These are phyloP conservation scores for Ceratocystis colombiana DNA, from an alignment of 2,329 filamentous ascomycete species.

Conservation along the genomic window DNA sequence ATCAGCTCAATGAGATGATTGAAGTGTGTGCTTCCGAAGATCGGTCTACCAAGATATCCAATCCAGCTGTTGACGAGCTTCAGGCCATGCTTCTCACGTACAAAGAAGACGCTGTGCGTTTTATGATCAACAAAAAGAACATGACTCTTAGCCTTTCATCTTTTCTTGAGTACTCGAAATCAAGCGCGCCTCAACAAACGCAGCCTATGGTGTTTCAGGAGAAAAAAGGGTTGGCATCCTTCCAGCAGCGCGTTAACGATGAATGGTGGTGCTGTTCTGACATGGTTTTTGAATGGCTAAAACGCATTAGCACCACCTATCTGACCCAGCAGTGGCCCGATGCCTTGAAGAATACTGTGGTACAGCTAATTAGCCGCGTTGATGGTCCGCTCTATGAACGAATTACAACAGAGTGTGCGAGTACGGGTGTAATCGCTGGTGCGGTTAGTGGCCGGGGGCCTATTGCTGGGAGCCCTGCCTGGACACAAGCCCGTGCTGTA, in stretches of 20 bases:
- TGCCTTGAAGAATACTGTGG: constrained; percentile 45
- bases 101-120: constrained; percentile 44
- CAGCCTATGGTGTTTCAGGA: constrained; percentile 44
- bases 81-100: constrained; percentile 42
- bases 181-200: constrained; percentile 42
- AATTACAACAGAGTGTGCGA: constrained; percentile 12
- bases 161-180: constrained; percentile 54
- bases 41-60: constrained; percentile 40
- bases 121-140: constrained; percentile 46
- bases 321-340: constrained; percentile 48
- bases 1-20: constrained; percentile 41
- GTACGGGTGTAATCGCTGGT: no score
- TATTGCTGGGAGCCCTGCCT: background rate
- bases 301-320: constrained; percentile 43
- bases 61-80: constrained; percentile 41
- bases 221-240: constrained; percentile 42
- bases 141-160: constrained; percentile 46
- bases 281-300: constrained; percentile 50
- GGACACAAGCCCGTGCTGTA: constrained; percentile 28
- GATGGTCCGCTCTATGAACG: constrained; percentile 45
- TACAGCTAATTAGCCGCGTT: constrained; percentile 45
- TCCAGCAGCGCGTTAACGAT: constrained; percentile 41
- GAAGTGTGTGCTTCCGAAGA: constrained; percentile 45
- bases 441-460: background rate
- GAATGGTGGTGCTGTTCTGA: constrained; percentile 48